Conservation (phyloP, 352 stramenopile species). For the Globisporangium megalacanthum region DNA sequence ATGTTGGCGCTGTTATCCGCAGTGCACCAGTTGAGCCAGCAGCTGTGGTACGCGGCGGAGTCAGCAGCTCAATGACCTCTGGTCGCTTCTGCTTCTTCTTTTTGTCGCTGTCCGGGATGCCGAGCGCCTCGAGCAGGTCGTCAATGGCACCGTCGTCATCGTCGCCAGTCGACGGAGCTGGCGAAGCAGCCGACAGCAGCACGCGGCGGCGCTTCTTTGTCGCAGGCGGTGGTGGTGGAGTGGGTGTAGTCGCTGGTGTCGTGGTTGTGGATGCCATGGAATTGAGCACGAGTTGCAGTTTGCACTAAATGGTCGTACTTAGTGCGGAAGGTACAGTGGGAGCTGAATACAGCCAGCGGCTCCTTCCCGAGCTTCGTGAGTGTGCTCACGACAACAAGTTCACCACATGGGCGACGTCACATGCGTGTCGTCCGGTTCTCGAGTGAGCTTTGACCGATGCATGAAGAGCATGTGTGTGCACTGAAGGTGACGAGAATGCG, state of each 20-base stretch:
- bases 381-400: no score
- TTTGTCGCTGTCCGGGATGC: slow-evolving; percentile 15
- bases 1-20: background rate
- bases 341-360: no score
- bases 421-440: no score
- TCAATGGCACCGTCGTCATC: slow-evolving; percentile 13
- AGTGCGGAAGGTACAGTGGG: no score
- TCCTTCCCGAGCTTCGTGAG: no score
- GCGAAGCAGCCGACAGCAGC: background rate
- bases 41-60: slow-evolving; percentile 16
- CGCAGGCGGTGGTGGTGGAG: background rate
- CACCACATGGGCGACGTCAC: no score
- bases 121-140: slow-evolving; percentile 13
- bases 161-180: background rate
- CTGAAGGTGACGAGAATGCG: no score
- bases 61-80: slow-evolving; percentile 42
- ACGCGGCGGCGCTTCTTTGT: slow-evolving; percentile 7
- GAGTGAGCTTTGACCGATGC: no score
- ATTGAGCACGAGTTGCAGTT: background rate
- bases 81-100: slow-evolving; percentile 4
- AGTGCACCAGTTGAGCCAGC: background rate
- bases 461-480: no score
- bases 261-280: background rate
- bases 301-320: no score
- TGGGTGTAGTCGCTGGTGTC: background rate